Conservation (phyloP, 2,329 filamentous ascomycete genomes). For the Waltergamsia citrina region DNA sequence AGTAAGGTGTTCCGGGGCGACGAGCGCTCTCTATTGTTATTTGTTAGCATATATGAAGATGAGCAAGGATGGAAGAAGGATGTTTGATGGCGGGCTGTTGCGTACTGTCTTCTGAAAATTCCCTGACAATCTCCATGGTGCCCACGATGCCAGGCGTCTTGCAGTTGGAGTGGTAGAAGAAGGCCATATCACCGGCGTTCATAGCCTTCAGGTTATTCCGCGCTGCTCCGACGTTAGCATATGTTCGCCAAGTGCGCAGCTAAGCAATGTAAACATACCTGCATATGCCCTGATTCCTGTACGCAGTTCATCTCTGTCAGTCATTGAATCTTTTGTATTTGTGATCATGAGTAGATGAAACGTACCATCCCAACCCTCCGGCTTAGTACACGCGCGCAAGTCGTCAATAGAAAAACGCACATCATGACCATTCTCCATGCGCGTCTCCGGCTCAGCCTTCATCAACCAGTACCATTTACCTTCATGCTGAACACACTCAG, state of each 20-base stretch:
- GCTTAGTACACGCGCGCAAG: slow-evolving; percentile 57
- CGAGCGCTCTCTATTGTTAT: slow-evolving; percentile 17
- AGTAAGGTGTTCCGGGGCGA: slow-evolving; percentile 52
- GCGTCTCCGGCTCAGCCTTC: slow-evolving; percentile 82
- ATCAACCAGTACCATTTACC: slow-evolving; percentile 62
- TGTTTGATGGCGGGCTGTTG: slow-evolving; percentile 5
- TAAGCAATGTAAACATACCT: too few relatives aligned
- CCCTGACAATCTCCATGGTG: slow-evolving; percentile 79
- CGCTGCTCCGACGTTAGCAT: too few relatives aligned
- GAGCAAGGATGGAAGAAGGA: background rate
- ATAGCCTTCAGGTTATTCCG: slow-evolving; percentile 86
- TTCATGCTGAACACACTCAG: slow-evolving; percentile 26
- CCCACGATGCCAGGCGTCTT: slow-evolving; percentile 83
- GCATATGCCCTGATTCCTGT: slow-evolving; percentile 40
- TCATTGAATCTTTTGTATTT: slow-evolving; percentile 25
- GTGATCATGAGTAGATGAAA: slow-evolving; percentile 25
- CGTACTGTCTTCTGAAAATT: slow-evolving; percentile 71
- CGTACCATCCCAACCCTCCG: slow-evolving; percentile 88
- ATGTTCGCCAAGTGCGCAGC: too few relatives aligned
- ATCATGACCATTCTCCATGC: slow-evolving; percentile 78
- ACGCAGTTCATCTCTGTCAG: too few relatives aligned
- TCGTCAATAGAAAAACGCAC: slow-evolving; percentile 95
- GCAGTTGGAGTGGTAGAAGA: slow-evolving; percentile 96
- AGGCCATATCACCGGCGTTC: slow-evolving; percentile 84
- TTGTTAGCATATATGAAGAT: slow-evolving; percentile 1